Conservation (phyloP, 2,329 filamentous ascomycete species). For the Fusarium keratoplasticum region DNA sequence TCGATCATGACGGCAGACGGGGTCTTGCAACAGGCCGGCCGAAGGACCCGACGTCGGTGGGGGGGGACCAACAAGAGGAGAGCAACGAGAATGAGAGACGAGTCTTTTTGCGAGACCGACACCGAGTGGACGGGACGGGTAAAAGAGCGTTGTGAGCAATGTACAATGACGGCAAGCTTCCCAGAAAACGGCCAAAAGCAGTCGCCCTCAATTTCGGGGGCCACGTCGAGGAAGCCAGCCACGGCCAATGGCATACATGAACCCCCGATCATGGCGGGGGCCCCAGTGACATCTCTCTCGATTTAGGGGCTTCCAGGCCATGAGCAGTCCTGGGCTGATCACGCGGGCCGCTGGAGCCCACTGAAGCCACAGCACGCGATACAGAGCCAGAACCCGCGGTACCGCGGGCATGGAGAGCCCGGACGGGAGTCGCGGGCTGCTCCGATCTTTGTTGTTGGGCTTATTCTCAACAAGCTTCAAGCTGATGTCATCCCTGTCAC, state of each 20-base stretch:
- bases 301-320: slow-evolving; percentile 21
- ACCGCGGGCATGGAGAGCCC: background rate
- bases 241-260: slow-evolving; percentile 38
- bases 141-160: slow-evolving; percentile 11
- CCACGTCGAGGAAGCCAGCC: background rate
- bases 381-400: background rate
- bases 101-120: background rate
- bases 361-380: slow-evolving; percentile 18
- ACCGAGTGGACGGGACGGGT: background rate
- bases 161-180: slow-evolving; percentile 45
- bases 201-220: slow-evolving; percentile 33
- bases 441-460: slow-evolving; percentile 22
- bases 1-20: slow-evolving; percentile 30
- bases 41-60: slow-evolving; percentile 31
- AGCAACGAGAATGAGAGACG: background rate
- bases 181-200: slow-evolving; percentile 4
- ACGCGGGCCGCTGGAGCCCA: slow-evolving; percentile 12
- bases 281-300: slow-evolving; percentile 1
- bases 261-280: slow-evolving; percentile 11
- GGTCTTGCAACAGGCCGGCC: slow-evolving; percentile 22
- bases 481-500: slow-evolving; percentile 16
- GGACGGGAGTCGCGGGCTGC: background rate
- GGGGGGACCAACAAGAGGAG: background rate
- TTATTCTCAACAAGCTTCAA: background rate
- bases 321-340: slow-evolving; percentile 3